Evolutionary conservation across 2,329 filamentous ascomycete genomes (phyloP).

Genomic region (Alternaria hordeiaustralica): DNA sequence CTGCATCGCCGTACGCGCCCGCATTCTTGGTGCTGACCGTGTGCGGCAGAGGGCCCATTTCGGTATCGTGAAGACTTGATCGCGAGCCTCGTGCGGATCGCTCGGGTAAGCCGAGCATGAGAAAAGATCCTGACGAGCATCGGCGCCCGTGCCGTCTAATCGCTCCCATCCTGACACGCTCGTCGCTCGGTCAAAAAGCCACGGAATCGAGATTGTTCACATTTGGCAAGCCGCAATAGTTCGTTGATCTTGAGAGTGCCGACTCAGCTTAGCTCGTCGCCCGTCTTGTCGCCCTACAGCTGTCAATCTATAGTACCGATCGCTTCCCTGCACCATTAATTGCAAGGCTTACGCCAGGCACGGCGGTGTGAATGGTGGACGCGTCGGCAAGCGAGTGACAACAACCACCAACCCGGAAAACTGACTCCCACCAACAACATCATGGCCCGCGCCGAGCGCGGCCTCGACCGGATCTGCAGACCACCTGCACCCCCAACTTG

Average conservation of each 20-base stretch:
- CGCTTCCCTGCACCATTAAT: conserved; percentile 30
- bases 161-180: conserved; percentile 32
- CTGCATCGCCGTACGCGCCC: conserved; percentile 15
- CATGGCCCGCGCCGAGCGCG: neutral
- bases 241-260: conserved; percentile 16
- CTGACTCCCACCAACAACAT: conserved; percentile 18
- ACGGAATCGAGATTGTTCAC: conserved; percentile 7
- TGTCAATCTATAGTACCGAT: conserved; percentile 34
- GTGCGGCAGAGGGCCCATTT: conserved; percentile 17
- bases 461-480: conserved; percentile 13
- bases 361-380: conserved; percentile 25
- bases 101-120: conserved; percentile 39
- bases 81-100: conserved; percentile 40
- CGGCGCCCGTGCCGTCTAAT: conserved; percentile 37
- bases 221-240: conserved; percentile 18
- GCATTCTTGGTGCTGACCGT: conserved; percentile 16
- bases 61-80: conserved; percentile 34
- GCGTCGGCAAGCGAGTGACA: conserved; percentile 26
- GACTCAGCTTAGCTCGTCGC: conserved; percentile 17
- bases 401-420: conserved; percentile 28
- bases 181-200: conserved; percentile 25
- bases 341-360: conserved; percentile 35
- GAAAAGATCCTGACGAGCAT: conserved; percentile 34
- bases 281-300: conserved; percentile 41
- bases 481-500: conserved; percentile 1